A percentile compares a stretch with the other conserved stretches of the same genome.
Evolutionary conservation across 2,329 filamentous ascomycete species (phyloP).

Genomic region (Exophiala viscosa): DNA sequence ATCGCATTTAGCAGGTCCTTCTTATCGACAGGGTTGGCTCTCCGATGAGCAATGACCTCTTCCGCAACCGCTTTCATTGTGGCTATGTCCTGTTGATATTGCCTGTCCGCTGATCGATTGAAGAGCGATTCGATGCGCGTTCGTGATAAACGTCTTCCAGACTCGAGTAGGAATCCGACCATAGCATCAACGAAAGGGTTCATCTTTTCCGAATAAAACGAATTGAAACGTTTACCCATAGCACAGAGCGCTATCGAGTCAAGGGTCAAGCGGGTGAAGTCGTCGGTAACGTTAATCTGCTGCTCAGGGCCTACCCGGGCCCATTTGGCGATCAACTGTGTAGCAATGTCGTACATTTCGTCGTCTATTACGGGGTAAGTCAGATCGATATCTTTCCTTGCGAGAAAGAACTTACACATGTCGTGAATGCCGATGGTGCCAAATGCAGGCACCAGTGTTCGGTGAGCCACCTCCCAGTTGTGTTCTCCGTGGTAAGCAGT

Average conservation of each 20-base stretch:
- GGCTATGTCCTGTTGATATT: constrained; percentile 23
- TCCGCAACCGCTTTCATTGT: constrained; percentile 24
- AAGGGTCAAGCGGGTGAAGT: constrained; percentile 69
- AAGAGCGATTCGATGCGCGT: constrained; percentile 42
- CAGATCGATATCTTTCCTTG: neutral
- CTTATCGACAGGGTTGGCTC: constrained; percentile 52
- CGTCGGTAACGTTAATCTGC: constrained; percentile 59
- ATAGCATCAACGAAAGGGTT: constrained; percentile 70
- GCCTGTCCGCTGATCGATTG: constrained; percentile 11
- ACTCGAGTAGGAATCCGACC: constrained; percentile 59
- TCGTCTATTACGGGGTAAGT: constrained; percentile 2
- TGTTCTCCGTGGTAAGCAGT: constrained; percentile 50
- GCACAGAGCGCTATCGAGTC: constrained; percentile 68
- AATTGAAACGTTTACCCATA: constrained; percentile 73
- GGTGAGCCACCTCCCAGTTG: constrained; percentile 64
- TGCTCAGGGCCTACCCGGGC: constrained; percentile 50
- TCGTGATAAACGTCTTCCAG: constrained; percentile 47
- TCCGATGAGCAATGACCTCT: constrained; percentile 57
- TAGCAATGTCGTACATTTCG: constrained; percentile 34
- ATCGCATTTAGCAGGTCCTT: constrained; percentile 59
- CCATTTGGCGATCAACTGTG: constrained; percentile 42
- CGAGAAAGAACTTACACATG: constrained; percentile 39
- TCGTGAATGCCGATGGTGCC: constrained; percentile 43
- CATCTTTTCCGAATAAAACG: constrained; percentile 64
- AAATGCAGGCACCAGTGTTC: constrained; percentile 46